Base-by-base conservation (phyloP, 2,329 filamentous ascomycete species). In the Coleophoma crateriformis region DNA sequence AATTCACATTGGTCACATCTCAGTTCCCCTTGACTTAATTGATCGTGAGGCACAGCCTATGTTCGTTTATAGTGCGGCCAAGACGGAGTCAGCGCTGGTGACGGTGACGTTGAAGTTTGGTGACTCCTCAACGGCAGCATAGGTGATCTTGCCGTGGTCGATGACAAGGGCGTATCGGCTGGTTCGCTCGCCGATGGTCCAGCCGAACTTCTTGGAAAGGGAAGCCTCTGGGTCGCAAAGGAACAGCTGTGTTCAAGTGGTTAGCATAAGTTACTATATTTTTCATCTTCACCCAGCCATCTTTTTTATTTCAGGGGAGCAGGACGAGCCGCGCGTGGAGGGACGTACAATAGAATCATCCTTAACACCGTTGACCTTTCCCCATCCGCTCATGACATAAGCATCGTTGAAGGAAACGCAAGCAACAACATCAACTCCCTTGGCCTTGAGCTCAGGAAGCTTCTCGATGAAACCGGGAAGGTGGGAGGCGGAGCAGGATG, bases 371-470 rank as follows among this genome's bases (percentile, higher is more conserved):
- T 88, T 87, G 59, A 85, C 84, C 72, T 88, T 88, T 62, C 79
- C 79, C 82, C 82, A 86, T 33, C 82, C 83, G 64, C 77, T 81
- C 84, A 88, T 87, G 56, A 88, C 84, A 64, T 71, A 87, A 14
- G 79, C 74, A 68, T 88, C 85, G 64, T 88, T 88, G 67, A 69
- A 83, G 17, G 84, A 83, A 60, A 87, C 79, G 53, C 85, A 77
- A 38, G 81, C 82, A 48, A 88, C 77, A 43, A 84, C 62, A 64
- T 88, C 84, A 50, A 88, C 83, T 54, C 82, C 84, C 74, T 87
- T 88, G 50, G 64, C 65, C 67, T 78, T 78, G 59, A 87, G 67
- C 55, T 78, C 71, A 32, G 74, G 66, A 53, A 84, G 69, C 55
- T 84, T 80, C 67, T 78, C 67, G 60, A 87, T 79, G 73, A 84